phyloP scores from a whole-genome alignment of 768 basidiomycete species.

The Lactarius tabidus region DNA sequence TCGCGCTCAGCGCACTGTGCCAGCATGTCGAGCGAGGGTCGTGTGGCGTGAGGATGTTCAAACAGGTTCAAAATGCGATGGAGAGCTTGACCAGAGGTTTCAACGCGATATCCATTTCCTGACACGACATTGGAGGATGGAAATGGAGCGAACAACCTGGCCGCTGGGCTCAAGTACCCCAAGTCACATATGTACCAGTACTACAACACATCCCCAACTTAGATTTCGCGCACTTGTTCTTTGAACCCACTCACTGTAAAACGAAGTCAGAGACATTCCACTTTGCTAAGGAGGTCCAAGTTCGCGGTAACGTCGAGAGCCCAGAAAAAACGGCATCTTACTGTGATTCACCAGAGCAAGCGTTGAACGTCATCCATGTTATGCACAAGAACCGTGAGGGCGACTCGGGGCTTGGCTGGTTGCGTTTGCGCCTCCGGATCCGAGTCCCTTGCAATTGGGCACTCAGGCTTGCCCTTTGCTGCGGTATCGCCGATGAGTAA shows the following conservation, averaged over 20 bases:
- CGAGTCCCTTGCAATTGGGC: too few species aligned
- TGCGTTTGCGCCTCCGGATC: too few species aligned
- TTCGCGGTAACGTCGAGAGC: background rate
- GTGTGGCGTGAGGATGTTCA: constrained; percentile 18
- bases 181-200: background rate
- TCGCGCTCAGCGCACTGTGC: constrained; percentile 11
- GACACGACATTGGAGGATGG: too few species aligned
- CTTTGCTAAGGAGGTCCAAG: background rate
- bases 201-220: background rate
- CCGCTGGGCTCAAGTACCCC: background rate
- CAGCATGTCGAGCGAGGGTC: constrained; percentile 17
- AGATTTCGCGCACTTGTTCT: background rate
- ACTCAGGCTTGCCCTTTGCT: too few species aligned
- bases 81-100: constrained; percentile 9
- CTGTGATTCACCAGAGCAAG: too few species aligned
- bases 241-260: background rate
- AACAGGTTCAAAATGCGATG: constrained; percentile 9
- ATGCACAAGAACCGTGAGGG: too few species aligned
- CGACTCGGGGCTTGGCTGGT: too few species aligned
- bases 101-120: background rate
- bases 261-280: background rate
- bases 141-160: background rate
- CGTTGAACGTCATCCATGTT: too few species aligned
- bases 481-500: too few species aligned
- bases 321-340: too few species aligned